These are phyloP conservation scores for Arthrinium puccinioides DNA, from an alignment of 2,329 filamentous ascomycete genomes.

Conservation along the genomic window DNA sequence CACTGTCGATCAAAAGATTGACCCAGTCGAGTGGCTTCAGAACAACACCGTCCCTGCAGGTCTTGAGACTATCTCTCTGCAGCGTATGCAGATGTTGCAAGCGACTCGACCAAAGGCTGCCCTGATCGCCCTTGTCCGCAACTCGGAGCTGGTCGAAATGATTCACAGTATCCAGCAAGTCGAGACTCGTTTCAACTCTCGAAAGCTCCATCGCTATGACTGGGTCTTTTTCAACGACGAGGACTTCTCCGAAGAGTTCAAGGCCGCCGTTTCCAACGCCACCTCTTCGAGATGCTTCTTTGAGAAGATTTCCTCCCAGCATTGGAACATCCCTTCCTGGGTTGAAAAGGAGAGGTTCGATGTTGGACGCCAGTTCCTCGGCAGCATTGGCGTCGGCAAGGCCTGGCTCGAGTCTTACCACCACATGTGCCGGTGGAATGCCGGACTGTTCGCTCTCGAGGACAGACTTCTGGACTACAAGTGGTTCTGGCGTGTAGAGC, in stretches of 20 bases:
- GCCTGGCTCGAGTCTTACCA: slow-evolving; percentile 60
- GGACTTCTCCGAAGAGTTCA: slow-evolving; percentile 73
- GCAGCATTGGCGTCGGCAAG: slow-evolving; percentile 60
- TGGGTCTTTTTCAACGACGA: slow-evolving; percentile 86
- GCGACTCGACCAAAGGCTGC: slow-evolving; percentile 26
- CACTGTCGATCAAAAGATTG: no score
- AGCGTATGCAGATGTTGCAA: slow-evolving; percentile 10
- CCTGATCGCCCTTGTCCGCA: slow-evolving; percentile 63
- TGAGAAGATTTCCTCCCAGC: slow-evolving; percentile 65
- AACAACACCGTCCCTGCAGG: slow-evolving; percentile 15
- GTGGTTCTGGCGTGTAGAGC: slow-evolving; percentile 56
- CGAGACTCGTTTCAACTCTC: slow-evolving; percentile 71
- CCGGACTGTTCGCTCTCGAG: slow-evolving; percentile 74
- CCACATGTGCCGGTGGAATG: slow-evolving; percentile 78
- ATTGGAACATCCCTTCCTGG: slow-evolving; percentile 70
- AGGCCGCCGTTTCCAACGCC: slow-evolving; percentile 55
- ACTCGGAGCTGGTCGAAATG: slow-evolving; percentile 61
- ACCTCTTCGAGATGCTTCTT: slow-evolving; percentile 68
- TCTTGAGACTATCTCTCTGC: no score
- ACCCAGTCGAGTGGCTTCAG: slow-evolving; percentile 18
- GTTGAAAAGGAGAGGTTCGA: slow-evolving; percentile 60
- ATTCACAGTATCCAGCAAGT: slow-evolving; percentile 65
- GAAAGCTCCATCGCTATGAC: slow-evolving; percentile 66
- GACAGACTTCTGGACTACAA: slow-evolving; percentile 56
- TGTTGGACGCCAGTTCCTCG: slow-evolving; percentile 55